Evolutionary conservation across 2,329 filamentous ascomycete species (phyloP), one percentile per base, ranked within the genome.

Genomic region (Lithohypha guttulata): DNA sequence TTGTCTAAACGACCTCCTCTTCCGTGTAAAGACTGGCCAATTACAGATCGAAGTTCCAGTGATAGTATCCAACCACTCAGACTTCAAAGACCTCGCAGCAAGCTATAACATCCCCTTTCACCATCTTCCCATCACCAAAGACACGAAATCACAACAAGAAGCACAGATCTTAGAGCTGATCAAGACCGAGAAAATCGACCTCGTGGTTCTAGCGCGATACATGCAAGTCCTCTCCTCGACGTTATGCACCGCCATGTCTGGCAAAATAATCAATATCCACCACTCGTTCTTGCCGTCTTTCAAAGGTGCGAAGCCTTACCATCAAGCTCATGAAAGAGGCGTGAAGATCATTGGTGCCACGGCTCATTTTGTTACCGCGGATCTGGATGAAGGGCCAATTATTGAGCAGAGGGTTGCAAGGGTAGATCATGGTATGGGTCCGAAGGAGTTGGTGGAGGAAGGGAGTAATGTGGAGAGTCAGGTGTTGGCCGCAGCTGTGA

Each of bases 261-360:
- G 84, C 42, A 78, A 77, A 58, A 91, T 91, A 64, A 89, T 91
- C 79, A 91, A 91, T 65, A 89, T 91, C 61, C 84, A 91, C 65
- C 84, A 91, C 65, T 81, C 75, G 51, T 91, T 91, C 73, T 60
- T 91, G 69, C 84, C 84, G 0, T 79, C 73, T 7, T 91, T 91
- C 74, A 91, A 91, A 70, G 84, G 84, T 45, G 84, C 84, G 20
- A 85, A 84, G 63, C 84, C 84, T 2, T 91, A 91, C 62, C 84
- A 89, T 61, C 84, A 91, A 68, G 84, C 84, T 6, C 87, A 82
- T 56, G 83, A 89, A 47, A 75, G 83, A 19, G 84, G 84, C 44
- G 84, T 91, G 49, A 91, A 91, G 72, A 89, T 91, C 51, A 86
- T 87, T 42, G 84, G 84, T 43, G 84, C 84, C 17, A 86, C 82